Conservation (phyloP, 352 stramenopile species). For the Pilasporangium apinafurcum region DNA sequence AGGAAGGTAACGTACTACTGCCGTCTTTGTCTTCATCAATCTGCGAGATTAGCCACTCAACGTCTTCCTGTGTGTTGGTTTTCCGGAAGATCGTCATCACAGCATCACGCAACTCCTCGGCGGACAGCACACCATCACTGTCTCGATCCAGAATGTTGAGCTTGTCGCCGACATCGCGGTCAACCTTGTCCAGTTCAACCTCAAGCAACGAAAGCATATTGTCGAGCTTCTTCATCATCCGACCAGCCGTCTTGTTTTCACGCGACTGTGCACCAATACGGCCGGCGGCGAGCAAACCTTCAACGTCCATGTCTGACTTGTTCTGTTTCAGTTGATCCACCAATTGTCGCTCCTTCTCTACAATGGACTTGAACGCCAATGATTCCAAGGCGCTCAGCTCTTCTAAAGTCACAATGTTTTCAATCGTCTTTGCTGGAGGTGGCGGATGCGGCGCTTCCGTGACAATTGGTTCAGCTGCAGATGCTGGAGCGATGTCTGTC, state of each 20-base stretch:
- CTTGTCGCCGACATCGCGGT: slow-evolving; percentile 96
- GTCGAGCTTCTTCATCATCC: slow-evolving; percentile 90
- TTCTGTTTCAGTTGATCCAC: slow-evolving; percentile 84
- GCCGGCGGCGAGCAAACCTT: slow-evolving; percentile 69
- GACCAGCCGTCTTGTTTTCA: slow-evolving; percentile 87
- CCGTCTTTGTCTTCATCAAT: slow-evolving; percentile 91
- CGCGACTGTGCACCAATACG: slow-evolving; percentile 69
- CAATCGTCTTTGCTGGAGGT: slow-evolving; percentile 36
- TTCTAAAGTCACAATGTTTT: slow-evolving; percentile 78
- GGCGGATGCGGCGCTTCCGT: slow-evolving; percentile 13
- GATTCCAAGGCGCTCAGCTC: slow-evolving; percentile 79
- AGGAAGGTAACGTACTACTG: slow-evolving; percentile 47
- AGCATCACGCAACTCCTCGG: slow-evolving; percentile 94
- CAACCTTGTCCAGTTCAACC: slow-evolving; percentile 91
- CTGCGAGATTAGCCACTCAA: slow-evolving; percentile 91
- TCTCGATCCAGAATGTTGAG: slow-evolving; percentile 98
- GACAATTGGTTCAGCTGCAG: slow-evolving; percentile 4
- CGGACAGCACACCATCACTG: slow-evolving; percentile 92
- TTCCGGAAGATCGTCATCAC: slow-evolving; percentile 94
- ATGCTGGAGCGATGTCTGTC: background rate
- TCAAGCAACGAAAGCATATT: slow-evolving; percentile 94
- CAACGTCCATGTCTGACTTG: slow-evolving; percentile 87
- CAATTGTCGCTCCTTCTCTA: slow-evolving; percentile 82
- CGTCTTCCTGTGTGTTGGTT: slow-evolving; percentile 92
- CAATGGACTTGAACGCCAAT: slow-evolving; percentile 80